Evolutionary conservation across 1,284 basidiomycete genomes (phyloP).

Genomic region (Anthracocystis setariae): DNA sequence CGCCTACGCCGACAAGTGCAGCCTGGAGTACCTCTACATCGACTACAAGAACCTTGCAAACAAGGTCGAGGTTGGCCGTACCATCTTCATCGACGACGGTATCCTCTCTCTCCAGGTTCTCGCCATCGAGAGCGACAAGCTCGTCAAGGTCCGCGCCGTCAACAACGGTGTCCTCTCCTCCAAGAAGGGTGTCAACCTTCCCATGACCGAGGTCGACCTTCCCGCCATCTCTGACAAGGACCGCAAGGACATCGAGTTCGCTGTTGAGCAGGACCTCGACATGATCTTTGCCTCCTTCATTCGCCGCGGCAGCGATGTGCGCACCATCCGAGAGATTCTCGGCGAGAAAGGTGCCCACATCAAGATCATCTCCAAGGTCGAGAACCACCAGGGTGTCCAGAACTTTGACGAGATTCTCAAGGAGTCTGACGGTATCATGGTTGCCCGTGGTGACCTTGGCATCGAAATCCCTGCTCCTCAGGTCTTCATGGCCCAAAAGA

Average conservation of each 20-base stretch:
- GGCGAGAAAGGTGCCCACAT: constrained; percentile 67
- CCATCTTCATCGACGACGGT: constrained; percentile 97
- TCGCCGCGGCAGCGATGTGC: constrained; percentile 62
- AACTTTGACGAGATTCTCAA: constrained; percentile 68
- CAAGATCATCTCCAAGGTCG: constrained; percentile 68
- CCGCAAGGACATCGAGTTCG: constrained; percentile 84
- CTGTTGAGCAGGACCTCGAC: constrained; percentile 96
- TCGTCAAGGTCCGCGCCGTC: constrained; percentile 79
- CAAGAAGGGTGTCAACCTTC: constrained; percentile 99
- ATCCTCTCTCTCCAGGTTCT: constrained; percentile 94
- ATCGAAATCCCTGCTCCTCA: constrained; percentile 73
- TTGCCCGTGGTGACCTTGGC: constrained; percentile 67
- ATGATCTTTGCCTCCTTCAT: constrained; percentile 74
- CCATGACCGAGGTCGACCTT: constrained; percentile 96
- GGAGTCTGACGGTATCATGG: constrained; percentile 68
- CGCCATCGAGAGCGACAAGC: constrained; percentile 72
- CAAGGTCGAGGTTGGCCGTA: constrained; percentile 93
- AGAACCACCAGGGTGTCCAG: constrained; percentile 68
- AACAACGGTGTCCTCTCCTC: constrained; percentile 95
- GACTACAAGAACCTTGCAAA: constrained; percentile 86
- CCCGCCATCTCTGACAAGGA: constrained; percentile 98
- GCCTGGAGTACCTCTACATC: constrained; percentile 74
- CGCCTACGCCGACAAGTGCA: constrained; percentile 82
- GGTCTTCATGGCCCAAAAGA: constrained; percentile 68
- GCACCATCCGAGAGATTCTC: constrained; percentile 65